Evolutionary conservation across 163 green algal genomes (phyloP), one percentile per base, ranked within the genome.

Genomic region (Prototheca cutis): DNA sequence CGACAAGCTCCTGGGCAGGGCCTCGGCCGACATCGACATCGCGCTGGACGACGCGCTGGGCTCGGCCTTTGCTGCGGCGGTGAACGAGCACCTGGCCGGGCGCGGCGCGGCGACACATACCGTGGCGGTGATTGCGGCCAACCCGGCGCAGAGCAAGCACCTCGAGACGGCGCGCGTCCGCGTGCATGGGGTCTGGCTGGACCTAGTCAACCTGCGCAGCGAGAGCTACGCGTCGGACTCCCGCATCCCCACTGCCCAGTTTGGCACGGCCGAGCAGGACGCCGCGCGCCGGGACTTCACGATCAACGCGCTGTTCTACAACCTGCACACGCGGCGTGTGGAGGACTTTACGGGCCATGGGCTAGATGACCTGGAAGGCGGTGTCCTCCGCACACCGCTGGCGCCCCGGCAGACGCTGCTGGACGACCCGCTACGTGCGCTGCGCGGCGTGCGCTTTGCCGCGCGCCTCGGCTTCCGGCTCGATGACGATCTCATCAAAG

Each of bases 111-210:
- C 88, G 63, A 78, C 62, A 6, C 71, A 76, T 54, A 71, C 69
- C 8, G 68, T 95, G 17, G 90, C 84, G 1, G 86, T 97, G 15
- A 93, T 97, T 39, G 74, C 87, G 55, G 82, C 68, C 68, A 99
- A 99, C 62, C 93, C 92, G 2, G 90, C 97, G 23, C 93, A 99
- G 74, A 94, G 81, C 27, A 99, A 99, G 82, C 92, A 99, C 70
- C 73, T 99, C 59, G 93, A 98, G 74, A 99, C 92, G 18, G 92
- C 91, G 4, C 82, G 82, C 52, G 94, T 97, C 71, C 84, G 84
- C 59, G 70, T 85, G 48, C 67, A 73, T n/a, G 83, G 76, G 19
- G 48, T 88, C 6, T 89, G 81, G 79, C 77, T 96, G 18, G 90
- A 97, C 68, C 73, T 96, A 52, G 92, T 99, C 23, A 98, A 99